phyloP scores from a whole-genome alignment of 2,329 filamentous ascomycete genomes.

The Aspergillus sergii region DNA sequence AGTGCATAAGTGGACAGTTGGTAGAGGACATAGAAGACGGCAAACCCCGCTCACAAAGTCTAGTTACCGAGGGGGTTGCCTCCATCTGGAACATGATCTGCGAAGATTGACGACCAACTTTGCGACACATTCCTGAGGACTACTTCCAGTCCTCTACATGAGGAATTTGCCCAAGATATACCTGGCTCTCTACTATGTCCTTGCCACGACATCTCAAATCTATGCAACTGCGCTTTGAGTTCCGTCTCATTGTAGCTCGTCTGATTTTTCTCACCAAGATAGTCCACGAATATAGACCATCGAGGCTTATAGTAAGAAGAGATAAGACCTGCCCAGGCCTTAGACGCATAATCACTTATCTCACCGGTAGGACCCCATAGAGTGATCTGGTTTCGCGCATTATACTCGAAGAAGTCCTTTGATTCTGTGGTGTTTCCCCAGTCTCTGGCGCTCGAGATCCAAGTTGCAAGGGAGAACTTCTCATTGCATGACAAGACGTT shows the following conservation, averaged over 20 bases:
- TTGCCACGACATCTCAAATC: not conserved
- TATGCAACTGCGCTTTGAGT: not conserved
- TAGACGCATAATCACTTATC: slow-evolving; percentile 55
- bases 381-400: slow-evolving; percentile 55
- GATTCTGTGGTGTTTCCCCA: slow-evolving; percentile 11
- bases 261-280: slow-evolving; percentile 13
- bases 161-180: not conserved
- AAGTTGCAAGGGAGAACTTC: not conserved
- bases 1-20: not conserved
- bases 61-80: not conserved
- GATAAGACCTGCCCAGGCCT: slow-evolving; percentile 53
- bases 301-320: slow-evolving; percentile 50
- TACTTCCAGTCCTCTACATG: not conserved
- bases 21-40: not conserved
- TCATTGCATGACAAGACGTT: not conserved
- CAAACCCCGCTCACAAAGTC: not conserved
- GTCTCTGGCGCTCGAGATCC: not conserved
- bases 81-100: not conserved
- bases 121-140: not conserved
- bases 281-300: slow-evolving; percentile 51
- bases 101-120: not conserved
- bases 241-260: not conserved
- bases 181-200: not conserved
- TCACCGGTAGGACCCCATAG: slow-evolving; percentile 53
- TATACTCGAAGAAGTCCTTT: slow-evolving; percentile 46